Evolutionary conservation across 768 basidiomycete genomes (phyloP).

Genomic region (Tricholoma bakamatsutake): DNA sequence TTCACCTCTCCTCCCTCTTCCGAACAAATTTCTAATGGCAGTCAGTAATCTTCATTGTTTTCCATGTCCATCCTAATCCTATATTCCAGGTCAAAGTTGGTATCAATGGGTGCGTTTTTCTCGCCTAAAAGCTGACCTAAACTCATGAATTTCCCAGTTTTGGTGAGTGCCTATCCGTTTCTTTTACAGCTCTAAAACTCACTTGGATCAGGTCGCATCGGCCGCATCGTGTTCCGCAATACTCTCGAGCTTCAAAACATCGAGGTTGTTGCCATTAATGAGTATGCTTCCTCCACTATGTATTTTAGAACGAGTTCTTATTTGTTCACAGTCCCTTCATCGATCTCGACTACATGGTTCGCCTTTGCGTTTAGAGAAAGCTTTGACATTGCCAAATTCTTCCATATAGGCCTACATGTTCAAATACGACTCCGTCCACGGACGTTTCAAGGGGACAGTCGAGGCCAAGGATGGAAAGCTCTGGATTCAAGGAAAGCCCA

Average conservation of each 20-base stretch:
- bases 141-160: slow-evolving; percentile 43
- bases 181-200: slow-evolving; percentile 1
- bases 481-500: slow-evolving; percentile 68
- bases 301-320: not conserved
- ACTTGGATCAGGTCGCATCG: slow-evolving; percentile 79
- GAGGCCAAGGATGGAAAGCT: slow-evolving; percentile 87
- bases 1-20: not conserved
- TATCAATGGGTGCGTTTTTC: slow-evolving; percentile 84
- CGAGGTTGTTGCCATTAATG: slow-evolving; percentile 92
- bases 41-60: not conserved
- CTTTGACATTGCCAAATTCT: not conserved
- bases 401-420: slow-evolving; percentile 91
- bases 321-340: slow-evolving; percentile 79
- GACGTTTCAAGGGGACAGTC: slow-evolving; percentile 84
- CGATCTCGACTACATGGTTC: slow-evolving; percentile 91
- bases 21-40: not conserved
- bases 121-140: slow-evolving; percentile 7
- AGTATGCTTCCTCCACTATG: slow-evolving; percentile 37
- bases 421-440: slow-evolving; percentile 94
- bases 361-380: slow-evolving; percentile 12
- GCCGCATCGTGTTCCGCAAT: slow-evolving; percentile 97
- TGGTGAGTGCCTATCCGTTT: slow-evolving; percentile 42
- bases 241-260: slow-evolving; percentile 71
- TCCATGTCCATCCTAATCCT: not conserved
- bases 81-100: slow-evolving; percentile 71